Percentiles rank a stretch among this genome's conserved stretches.
Conservation (phyloP, 768 basidiomycete species). For the Brasilioporus rufonigricans region DNA sequence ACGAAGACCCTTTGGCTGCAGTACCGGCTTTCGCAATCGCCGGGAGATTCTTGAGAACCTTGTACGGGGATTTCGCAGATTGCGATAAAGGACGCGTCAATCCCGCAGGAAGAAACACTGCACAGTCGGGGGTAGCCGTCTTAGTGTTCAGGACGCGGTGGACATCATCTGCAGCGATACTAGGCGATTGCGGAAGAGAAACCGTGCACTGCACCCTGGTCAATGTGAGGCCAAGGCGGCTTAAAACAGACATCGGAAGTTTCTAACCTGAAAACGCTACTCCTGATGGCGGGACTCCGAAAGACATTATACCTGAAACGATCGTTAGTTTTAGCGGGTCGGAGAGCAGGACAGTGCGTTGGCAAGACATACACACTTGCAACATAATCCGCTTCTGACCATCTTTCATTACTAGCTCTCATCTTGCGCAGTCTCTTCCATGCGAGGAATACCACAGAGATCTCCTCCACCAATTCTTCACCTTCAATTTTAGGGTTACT, state of each 20-base stretch:
- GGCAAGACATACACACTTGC: constrained; percentile 46
- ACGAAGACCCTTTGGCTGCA: constrained; percentile 43
- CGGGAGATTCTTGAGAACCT: constrained; percentile 41
- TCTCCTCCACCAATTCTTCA: constrained; percentile 34
- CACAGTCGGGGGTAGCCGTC: constrained; percentile 47
- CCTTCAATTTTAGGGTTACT: constrained; percentile 17
- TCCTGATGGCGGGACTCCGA: constrained; percentile 43
- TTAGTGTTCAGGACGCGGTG: constrained; percentile 44
- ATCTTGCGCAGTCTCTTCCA: constrained; percentile 46
- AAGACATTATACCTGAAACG: constrained; percentile 45
- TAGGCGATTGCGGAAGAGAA: constrained; percentile 45
- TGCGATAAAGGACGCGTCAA: constrained; percentile 41
- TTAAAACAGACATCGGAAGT: not conserved
- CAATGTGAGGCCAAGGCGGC: constrained; percentile 2
- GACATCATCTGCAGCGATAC: constrained; percentile 26
- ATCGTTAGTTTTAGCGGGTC: not conserved
- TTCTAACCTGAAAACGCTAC: constrained; percentile 43
- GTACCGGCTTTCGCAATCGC: constrained; percentile 36
- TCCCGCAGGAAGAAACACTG: constrained; percentile 43
- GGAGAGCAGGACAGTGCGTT: not conserved
- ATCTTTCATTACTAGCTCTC: constrained; percentile 44
- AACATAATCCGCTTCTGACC: constrained; percentile 54
- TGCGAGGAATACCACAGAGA: constrained; percentile 41
- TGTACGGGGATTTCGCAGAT: constrained; percentile 45
- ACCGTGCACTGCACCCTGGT: constrained; percentile 47